These are phyloP conservation scores for Ascomycota sp. DNA, from an alignment of 2,329 filamentous ascomycete genomes.

Conservation along the genomic window DNA sequence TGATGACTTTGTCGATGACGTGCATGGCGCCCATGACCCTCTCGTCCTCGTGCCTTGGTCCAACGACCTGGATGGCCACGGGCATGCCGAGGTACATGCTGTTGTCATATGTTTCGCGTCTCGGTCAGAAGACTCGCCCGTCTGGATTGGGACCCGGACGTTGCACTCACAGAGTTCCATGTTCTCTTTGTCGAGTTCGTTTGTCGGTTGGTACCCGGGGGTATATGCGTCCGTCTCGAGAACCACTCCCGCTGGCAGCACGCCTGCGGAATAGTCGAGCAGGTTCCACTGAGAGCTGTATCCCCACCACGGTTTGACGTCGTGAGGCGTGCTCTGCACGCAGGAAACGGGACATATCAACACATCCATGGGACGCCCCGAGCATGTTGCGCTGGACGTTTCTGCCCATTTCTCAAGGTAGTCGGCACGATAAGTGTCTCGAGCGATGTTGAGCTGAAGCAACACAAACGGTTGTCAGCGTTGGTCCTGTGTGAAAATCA, in stretches of 20 bases:
- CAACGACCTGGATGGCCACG: constrained; percentile 5
- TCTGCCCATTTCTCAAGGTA: constrained; percentile 19
- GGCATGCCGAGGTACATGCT: constrained; percentile 4
- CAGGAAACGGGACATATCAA: constrained; percentile 40
- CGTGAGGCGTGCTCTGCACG: constrained; percentile 24
- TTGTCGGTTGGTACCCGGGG: constrained; percentile 2
- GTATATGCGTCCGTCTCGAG: constrained; percentile 3
- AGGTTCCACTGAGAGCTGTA: constrained; percentile 51
- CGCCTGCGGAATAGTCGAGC: constrained; percentile 36
- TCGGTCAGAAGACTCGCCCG: background rate
- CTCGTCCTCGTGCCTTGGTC: constrained; percentile 4
- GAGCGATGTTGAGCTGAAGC: constrained; percentile 11
- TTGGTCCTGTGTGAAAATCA: too few relatives aligned
- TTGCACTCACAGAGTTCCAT: constrained; percentile 3
- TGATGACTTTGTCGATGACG: constrained; percentile 3
- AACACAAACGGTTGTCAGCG: background rate
- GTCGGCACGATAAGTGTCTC: constrained; percentile 17
- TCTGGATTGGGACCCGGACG: too few relatives aligned
- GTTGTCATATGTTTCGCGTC: constrained; percentile 2
- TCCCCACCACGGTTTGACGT: constrained; percentile 30
- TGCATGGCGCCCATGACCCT: constrained; percentile 4
- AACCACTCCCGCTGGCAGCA: constrained; percentile 4
- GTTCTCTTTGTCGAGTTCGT: constrained; percentile 4
- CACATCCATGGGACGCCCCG: constrained; percentile 27
- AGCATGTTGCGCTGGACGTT: constrained; percentile 9